Percentiles rank a stretch among this genome's conserved stretches.
These are phyloP conservation scores for Macrotyloma uniflorum DNA, from an alignment of 306 rosid species.

Conservation along the genomic window DNA sequence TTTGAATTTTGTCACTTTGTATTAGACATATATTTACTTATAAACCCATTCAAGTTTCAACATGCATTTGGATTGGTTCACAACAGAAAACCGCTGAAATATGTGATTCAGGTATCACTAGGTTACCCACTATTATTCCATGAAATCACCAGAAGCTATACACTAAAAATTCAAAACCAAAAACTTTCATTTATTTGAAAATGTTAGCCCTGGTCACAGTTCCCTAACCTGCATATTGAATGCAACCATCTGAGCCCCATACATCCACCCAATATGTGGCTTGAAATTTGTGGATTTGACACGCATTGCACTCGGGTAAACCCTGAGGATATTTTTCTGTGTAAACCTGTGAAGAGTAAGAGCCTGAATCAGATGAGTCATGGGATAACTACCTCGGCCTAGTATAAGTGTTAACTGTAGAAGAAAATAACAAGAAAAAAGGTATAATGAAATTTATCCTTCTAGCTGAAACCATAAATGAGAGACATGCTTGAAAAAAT, in stretches of 20 bases:
- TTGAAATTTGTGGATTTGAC: slow-evolving; percentile 80
- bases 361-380: slow-evolving; percentile 34
- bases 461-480: too few species aligned
- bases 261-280: slow-evolving; percentile 91
- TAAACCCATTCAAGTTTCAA: background rate
- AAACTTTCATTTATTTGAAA: background rate
- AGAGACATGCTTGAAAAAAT: too few species aligned
- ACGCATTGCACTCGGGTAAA: slow-evolving; percentile 82
- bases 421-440: background rate
- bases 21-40: background rate
- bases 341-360: slow-evolving; percentile 66
- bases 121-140: background rate
- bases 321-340: slow-evolving; percentile 74
- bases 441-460: too few species aligned
- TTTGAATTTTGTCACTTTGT: background rate
- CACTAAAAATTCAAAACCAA: background rate
- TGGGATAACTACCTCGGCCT: background rate
- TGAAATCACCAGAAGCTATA: background rate
- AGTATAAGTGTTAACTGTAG: background rate
- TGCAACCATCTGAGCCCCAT: slow-evolving; percentile 98
- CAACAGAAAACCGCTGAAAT: slow-evolving; percentile 5
- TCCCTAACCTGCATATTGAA: slow-evolving; percentile 95
- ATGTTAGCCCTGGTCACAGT: slow-evolving; percentile 7
- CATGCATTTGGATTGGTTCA: background rate
- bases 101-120: background rate